phyloP scores from a whole-genome alignment of 2,329 filamentous ascomycete genomes.

The Nemania sp. region DNA sequence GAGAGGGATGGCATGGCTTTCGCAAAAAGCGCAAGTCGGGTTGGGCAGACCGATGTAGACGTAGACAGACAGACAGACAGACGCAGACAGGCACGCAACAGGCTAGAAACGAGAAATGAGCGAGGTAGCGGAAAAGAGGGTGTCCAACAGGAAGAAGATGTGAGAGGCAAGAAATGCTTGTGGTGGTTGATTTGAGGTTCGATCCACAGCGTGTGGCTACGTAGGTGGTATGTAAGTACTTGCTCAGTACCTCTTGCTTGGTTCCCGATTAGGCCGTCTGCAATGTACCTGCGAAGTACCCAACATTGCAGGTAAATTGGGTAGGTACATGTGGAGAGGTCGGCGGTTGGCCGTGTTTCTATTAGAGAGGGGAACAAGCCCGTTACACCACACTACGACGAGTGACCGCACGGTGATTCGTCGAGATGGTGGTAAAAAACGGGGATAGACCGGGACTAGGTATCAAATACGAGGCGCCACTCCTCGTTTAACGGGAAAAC shows the following conservation, averaged over 20 bases:
- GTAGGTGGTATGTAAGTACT: no score
- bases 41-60: neutral
- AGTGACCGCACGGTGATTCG: conserved; percentile 9
- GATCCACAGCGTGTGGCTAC: neutral
- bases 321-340: no score
- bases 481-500: conserved; percentile 9
- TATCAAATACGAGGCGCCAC: conserved; percentile 25
- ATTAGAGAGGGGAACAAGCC: conserved; percentile 5
- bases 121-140: neutral
- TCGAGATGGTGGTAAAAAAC: neutral
- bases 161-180: neutral
- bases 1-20: conserved; percentile 28
- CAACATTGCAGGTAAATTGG: no score
- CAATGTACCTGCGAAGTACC: no score
- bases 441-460: neutral
- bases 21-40: conserved; percentile 5
- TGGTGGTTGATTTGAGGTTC: neutral
- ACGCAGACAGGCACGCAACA: neutral
- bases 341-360: neutral
- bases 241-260: no score
- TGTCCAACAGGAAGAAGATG: neutral
- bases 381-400: conserved; percentile 2
- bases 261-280: no score
- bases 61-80: neutral
- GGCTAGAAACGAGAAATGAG: neutral